A percentile compares a stretch with the other conserved stretches of the same genome.
Evolutionary conservation across 106 monocot species (phyloP).

Genomic region (Hemerocallis citrina): DNA sequence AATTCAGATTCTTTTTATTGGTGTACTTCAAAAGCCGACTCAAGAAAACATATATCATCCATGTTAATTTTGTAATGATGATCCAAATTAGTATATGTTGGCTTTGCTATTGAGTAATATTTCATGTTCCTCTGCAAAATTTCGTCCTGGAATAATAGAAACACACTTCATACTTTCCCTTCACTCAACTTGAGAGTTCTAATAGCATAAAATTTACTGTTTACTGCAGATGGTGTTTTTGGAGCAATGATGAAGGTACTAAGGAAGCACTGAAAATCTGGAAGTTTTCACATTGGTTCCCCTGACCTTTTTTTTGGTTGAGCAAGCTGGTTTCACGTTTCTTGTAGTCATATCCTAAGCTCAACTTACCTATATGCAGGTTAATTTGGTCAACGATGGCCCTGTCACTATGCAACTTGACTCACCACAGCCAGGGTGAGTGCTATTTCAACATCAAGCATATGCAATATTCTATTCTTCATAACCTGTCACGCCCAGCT

Average conservation of each 20-base stretch:
- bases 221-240: constrained; percentile 46
- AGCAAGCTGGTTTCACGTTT: too few relatives aligned
- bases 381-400: constrained; percentile 93
- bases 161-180: not conserved
- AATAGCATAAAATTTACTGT: not conserved
- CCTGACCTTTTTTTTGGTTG: too few relatives aligned
- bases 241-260: constrained; percentile 97
- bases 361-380: constrained; percentile 29
- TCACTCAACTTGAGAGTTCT: constrained; percentile 1
- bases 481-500: too few relatives aligned
- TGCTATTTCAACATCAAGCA: not conserved
- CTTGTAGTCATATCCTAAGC: too few relatives aligned
- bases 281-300: not conserved
- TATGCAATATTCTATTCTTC: not conserved
- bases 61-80: not conserved
- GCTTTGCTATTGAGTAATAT: not conserved
- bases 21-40: not conserved
- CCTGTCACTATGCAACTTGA: constrained; percentile 95
- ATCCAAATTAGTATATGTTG: not conserved
- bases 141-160: not conserved
- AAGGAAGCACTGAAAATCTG: not conserved
- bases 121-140: not conserved
- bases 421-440: constrained; percentile 42
- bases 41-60: not conserved
- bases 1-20: not conserved